Evolutionary conservation across 2,329 filamentous ascomycete species (phyloP), one percentile per base, ranked within the genome.

Genomic region (Mollisiaceae sp.): DNA sequence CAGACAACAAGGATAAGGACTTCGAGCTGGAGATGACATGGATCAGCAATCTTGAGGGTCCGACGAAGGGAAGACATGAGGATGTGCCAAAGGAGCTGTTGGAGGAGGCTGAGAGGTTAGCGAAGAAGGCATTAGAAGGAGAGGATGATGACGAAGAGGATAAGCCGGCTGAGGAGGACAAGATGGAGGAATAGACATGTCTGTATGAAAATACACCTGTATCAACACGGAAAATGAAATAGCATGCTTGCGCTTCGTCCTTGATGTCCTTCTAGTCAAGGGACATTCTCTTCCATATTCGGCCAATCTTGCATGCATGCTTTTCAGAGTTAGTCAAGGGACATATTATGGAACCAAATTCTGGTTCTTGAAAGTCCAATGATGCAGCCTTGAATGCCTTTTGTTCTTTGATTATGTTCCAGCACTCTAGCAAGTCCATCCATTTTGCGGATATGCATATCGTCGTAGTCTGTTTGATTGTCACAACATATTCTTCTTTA

Each of bases 11-110:
- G 83, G 95, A 98, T 82, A 99, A 99, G 85, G 95, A 98, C 71
- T 99, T 98, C 76, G 95, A 99, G 87, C 85, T 99, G 66, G 95
- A 99, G 83, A 96, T 99, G 93, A 97, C 92, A 66, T 99, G 95
- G 95, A 92, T 98, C 79, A 97, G 93, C 79, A 87, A 86, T 61
- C 80, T 89, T 57, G 87, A 91, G 71, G 94, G 94, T 5, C 93
- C 94, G 41, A 98, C 94, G 69, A 94, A 96, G 82, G 95, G 95
- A 69, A 88, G 90, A 74, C 95, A 99, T 77, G 86, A 94, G 79
- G 93, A 97, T 80, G 95, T 99, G 65, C 95, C 95, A 64, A 94
- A 92, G 83, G 91, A 93, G 71, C 80, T 99, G 74, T 83, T 90
- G 65, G 93, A 97, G 78, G 94, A 98, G 82, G 95, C 95, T 15